These are phyloP conservation scores for Coniochaeta pulveracea DNA, from an alignment of 2,329 filamentous ascomycete species.

Conservation along the genomic window DNA sequence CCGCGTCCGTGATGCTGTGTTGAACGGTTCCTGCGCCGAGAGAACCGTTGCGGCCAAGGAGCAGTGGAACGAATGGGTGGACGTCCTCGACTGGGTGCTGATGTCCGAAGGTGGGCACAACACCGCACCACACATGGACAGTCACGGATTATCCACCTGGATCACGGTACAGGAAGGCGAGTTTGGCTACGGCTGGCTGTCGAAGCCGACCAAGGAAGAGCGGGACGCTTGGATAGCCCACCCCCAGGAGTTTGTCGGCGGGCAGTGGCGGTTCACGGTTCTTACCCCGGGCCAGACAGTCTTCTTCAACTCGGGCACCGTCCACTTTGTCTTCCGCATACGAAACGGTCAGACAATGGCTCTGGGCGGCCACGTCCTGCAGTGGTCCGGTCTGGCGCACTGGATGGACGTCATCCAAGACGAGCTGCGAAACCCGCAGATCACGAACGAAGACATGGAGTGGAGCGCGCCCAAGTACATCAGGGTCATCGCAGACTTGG, in stretches of 20 bases:
- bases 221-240: conserved; percentile 15
- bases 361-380: conserved; percentile 20
- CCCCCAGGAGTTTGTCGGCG: conserved; percentile 14
- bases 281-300: conserved; percentile 22
- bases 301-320: conserved; percentile 21
- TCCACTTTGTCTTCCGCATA: conserved; percentile 22
- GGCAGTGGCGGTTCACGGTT: conserved; percentile 19
- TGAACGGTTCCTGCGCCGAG: conserved; percentile 23
- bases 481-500: conserved; percentile 10
- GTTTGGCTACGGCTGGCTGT: conserved; percentile 20
- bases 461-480: conserved; percentile 14
- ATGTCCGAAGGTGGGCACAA: conserved; percentile 21
- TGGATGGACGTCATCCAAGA: conserved; percentile 18
- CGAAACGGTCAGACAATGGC: conserved; percentile 17
- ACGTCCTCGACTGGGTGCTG: conserved; percentile 20
- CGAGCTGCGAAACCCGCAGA: conserved; percentile 16
- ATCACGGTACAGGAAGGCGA: conserved; percentile 17
- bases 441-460: conserved; percentile 16
- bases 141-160: conserved; percentile 21
- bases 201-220: conserved; percentile 15
- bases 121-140: conserved; percentile 22
- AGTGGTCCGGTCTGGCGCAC: conserved; percentile 19
- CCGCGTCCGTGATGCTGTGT: conserved; percentile 16
- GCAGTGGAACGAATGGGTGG: conserved; percentile 21
- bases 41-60: conserved; percentile 14